Percentiles rank a stretch among this genome's conserved stretches.
These are phyloP conservation scores for Hansenula anomala DNA, from an alignment of 1,139 yeast genomes.

Conservation along the genomic window DNA sequence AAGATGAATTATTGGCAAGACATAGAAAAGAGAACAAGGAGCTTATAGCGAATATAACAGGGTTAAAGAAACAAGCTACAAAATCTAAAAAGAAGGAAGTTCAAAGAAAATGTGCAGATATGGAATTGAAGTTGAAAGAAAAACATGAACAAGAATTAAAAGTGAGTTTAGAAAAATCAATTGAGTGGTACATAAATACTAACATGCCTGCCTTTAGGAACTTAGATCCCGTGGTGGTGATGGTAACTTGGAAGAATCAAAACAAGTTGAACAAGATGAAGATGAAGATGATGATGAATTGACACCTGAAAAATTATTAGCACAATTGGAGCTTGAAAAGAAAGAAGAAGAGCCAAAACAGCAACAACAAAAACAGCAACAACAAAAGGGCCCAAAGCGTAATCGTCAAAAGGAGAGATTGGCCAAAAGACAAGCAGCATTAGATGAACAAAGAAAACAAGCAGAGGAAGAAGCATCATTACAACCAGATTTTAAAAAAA, in stretches of 20 bases:
- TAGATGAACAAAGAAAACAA: conserved; percentile 55
- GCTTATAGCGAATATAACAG: conserved; percentile 60
- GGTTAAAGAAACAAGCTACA: conserved; percentile 77
- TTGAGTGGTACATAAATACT: too few species aligned
- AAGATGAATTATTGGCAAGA: conserved; percentile 52
- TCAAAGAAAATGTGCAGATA: conserved; percentile 47
- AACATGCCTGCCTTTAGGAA: too few species aligned
- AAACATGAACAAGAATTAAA: conserved; percentile 51
- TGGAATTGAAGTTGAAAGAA: conserved; percentile 51
- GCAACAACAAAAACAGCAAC: conserved; percentile 7
- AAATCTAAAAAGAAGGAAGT: conserved; percentile 68
- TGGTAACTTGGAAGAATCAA: too few species aligned
- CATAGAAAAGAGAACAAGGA: conserved; percentile 71
- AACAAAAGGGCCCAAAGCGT: conserved; percentile 28
- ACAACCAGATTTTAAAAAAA: conserved; percentile 61
- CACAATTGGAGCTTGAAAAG: conserved; percentile 41
- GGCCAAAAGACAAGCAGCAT: conserved; percentile 70
- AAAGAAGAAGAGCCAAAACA: conserved; percentile 9
- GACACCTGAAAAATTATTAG: conserved; percentile 61
- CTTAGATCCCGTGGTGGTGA: too few species aligned
- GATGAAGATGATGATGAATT: conserved; percentile 40
- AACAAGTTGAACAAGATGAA: conserved; percentile 14
- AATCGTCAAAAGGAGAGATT: conserved; percentile 84
- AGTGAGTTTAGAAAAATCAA: background rate
- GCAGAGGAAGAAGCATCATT: conserved; percentile 68